Conservation (phyloP, 2,329 filamentous ascomycete species). For the Fusarium sp. region DNA sequence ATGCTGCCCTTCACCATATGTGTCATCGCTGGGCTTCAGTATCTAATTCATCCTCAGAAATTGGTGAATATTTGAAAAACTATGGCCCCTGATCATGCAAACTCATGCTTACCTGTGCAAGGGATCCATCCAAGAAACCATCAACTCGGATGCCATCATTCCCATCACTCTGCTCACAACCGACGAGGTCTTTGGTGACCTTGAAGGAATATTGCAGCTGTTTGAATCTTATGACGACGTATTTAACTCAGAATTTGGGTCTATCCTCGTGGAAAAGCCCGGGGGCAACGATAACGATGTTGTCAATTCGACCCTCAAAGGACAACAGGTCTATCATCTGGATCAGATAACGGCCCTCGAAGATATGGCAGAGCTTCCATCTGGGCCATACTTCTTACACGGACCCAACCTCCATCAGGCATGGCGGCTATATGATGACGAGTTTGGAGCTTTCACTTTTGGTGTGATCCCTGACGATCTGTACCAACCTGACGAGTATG, state of each 20-base stretch:
- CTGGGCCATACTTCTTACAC: conserved; percentile 56
- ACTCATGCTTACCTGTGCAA: conserved; percentile 25
- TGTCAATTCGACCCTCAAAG: background rate
- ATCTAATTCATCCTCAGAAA: conserved; percentile 55
- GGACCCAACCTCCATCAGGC: conserved; percentile 56
- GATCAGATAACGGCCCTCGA: conserved; percentile 26
- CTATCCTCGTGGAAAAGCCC: conserved; percentile 54
- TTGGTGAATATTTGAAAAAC: too few species aligned
- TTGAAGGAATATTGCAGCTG: conserved; percentile 49
- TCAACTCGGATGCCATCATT: conserved; percentile 55
- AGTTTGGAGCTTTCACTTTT: conserved; percentile 50
- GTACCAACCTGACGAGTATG: conserved; percentile 43
- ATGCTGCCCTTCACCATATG: conserved; percentile 52
- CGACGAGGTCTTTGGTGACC: conserved; percentile 52
- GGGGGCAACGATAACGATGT: conserved; percentile 24
- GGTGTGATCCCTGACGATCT: conserved; percentile 54
- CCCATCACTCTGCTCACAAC: conserved; percentile 56
- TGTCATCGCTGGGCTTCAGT: conserved; percentile 53
- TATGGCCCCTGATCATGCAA: too few species aligned
- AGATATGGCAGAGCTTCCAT: conserved; percentile 47
- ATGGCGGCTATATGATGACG: conserved; percentile 56
- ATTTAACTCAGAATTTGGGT: conserved; percentile 53
- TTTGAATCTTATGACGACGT: conserved; percentile 54
- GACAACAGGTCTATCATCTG: conserved; percentile 39
- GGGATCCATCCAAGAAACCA: conserved; percentile 57